phyloP scores from a whole-genome alignment of 2,329 filamentous ascomycete species.

The Fusarium gaditjirri region DNA sequence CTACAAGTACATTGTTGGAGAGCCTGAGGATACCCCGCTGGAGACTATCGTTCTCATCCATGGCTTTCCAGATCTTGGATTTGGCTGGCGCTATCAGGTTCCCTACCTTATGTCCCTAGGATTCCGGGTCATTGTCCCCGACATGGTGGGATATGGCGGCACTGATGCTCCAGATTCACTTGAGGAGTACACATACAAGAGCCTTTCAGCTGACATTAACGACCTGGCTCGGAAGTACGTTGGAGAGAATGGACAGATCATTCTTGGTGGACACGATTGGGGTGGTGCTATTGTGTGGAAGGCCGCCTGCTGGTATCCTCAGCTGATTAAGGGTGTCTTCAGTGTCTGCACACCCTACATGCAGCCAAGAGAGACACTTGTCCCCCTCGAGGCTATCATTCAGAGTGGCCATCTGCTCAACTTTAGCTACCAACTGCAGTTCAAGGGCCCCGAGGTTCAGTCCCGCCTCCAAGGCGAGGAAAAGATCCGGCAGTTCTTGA shows the following conservation, averaged over 20 bases:
- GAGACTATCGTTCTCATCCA: conserved; percentile 70
- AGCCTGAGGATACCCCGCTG: conserved; percentile 56
- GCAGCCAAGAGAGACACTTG: conserved; percentile 62
- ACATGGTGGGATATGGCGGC: conserved; percentile 87
- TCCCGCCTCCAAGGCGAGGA: conserved; percentile 64
- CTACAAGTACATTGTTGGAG: conserved; percentile 73
- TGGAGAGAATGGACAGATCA: conserved; percentile 63
- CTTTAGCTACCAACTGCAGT: conserved; percentile 86
- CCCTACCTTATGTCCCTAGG: conserved; percentile 77
- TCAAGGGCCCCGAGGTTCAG: conserved; percentile 76
- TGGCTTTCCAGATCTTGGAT: conserved; percentile 84
- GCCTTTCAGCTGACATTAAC: conserved; percentile 78
- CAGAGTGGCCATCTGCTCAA: conserved; percentile 66
- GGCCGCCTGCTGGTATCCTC: conserved; percentile 76
- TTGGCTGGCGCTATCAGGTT: conserved; percentile 92
- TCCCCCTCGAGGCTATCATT: conserved; percentile 70
- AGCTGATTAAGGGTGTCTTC: conserved; percentile 79
- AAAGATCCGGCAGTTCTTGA: conserved; percentile 76
- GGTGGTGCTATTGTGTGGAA: conserved; percentile 83
- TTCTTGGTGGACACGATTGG: conserved; percentile 95
- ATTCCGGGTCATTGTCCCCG: conserved; percentile 82
- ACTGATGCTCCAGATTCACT: conserved; percentile 75
- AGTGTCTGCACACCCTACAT: conserved; percentile 81
- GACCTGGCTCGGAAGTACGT: conserved; percentile 71
- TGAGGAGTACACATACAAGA: conserved; percentile 75